Percentiles rank a stretch among this genome's conserved stretches.
These are phyloP conservation scores for Ceratocystis lukuohia DNA, from an alignment of 2,329 filamentous ascomycete genomes.

Conservation along the genomic window DNA sequence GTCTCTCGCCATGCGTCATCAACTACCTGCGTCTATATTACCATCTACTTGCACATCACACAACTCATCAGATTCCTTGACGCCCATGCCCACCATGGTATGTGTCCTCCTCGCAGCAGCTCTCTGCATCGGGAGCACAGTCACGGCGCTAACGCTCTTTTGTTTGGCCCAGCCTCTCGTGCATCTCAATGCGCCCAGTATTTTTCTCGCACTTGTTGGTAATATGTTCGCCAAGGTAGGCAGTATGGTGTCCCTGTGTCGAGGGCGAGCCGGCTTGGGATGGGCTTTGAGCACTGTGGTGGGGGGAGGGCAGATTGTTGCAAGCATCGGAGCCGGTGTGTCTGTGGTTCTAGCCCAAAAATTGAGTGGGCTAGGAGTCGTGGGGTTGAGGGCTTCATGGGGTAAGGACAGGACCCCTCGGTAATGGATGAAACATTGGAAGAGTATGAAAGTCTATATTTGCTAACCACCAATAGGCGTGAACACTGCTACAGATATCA, in stretches of 20 bases:
- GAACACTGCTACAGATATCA: not conserved
- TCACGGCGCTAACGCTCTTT: not conserved
- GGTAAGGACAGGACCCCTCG: not conserved
- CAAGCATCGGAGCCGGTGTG: not conserved
- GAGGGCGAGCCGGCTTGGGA: not conserved
- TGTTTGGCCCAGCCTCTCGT: not conserved
- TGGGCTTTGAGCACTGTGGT: not conserved
- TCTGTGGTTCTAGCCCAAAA: not conserved
- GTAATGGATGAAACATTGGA: too few species aligned
- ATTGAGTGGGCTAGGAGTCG: not conserved
- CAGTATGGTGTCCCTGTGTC: not conserved
- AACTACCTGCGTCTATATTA: not conserved
- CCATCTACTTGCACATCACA: not conserved
- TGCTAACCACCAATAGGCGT: not conserved
- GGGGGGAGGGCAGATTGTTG: not conserved
- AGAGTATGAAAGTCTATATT: not conserved
- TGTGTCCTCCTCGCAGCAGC: not conserved
- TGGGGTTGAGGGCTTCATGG: not conserved
- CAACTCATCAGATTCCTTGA: not conserved
- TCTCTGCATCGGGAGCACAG: not conserved
- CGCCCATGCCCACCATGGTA: not conserved
- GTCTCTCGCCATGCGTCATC: not conserved
- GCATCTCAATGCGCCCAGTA: not conserved
- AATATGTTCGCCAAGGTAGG: not conserved
- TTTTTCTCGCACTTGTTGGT: not conserved